These are phyloP conservation scores for Tillandsia leiboldiana DNA, from an alignment of 176 grass and related monocot genomes.

Conservation along the genomic window DNA sequence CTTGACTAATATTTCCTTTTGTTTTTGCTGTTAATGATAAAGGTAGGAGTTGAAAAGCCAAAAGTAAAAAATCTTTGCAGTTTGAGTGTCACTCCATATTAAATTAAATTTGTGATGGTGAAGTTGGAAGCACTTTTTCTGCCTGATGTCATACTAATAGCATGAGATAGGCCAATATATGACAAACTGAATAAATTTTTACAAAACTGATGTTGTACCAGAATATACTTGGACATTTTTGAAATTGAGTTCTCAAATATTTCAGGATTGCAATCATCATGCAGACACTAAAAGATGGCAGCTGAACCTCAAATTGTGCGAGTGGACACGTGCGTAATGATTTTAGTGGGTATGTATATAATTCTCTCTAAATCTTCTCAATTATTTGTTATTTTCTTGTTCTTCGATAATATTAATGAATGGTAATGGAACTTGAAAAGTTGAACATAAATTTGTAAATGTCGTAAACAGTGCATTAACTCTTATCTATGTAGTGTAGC, in stretches of 20 bases:
- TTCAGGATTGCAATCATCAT: constrained; percentile 56
- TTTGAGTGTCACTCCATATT: not conserved
- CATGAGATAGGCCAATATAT: not conserved
- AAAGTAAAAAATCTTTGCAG: not conserved
- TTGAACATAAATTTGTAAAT: too few species aligned
- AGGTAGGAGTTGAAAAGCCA: constrained; percentile 9
- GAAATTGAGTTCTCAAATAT: constrained; percentile 17
- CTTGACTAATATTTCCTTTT: constrained; percentile 1
- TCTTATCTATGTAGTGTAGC: too few species aligned
- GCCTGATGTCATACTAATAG: not conserved
- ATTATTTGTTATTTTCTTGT: not conserved
- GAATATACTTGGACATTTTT: constrained; percentile 6
- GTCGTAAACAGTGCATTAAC: too few species aligned
- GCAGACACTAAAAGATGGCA: constrained; percentile 25
- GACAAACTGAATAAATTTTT: not conserved
- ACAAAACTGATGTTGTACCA: constrained; percentile 1
- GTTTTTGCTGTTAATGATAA: not conserved
- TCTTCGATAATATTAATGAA: too few species aligned
- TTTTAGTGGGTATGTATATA: not conserved
- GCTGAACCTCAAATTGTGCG: constrained; percentile 13
- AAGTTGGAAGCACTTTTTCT: not conserved
- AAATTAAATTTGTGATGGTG: constrained; percentile 3
- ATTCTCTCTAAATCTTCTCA: not conserved
- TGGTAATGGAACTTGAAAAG: too few species aligned
- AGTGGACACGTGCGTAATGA: not conserved